These are phyloP conservation scores for Colletotrichum tropicale DNA, from an alignment of 2,329 filamentous ascomycete genomes.

Conservation along the genomic window DNA sequence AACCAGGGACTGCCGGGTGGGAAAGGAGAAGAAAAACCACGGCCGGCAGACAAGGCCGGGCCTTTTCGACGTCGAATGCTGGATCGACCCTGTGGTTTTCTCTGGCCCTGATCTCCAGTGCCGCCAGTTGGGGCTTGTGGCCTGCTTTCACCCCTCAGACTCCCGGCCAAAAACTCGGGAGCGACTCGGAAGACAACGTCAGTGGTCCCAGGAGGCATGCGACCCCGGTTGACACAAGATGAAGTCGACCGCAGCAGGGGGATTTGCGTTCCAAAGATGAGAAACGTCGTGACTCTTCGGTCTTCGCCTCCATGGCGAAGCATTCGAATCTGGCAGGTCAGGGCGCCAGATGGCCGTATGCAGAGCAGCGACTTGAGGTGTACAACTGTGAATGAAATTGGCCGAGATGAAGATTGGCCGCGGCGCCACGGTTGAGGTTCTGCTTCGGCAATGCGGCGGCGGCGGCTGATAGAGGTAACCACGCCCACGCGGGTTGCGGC, in stretches of 20 bases:
- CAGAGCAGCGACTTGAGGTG: not conserved
- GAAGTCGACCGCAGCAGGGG: conserved; percentile 10
- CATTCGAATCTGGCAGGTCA: conserved; percentile 6
- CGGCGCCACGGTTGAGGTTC: conserved; percentile 15
- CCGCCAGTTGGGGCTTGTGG: not conserved
- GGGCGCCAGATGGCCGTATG: not conserved
- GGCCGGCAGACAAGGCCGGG: not conserved
- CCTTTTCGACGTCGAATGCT: not conserved
- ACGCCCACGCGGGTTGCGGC: conserved; percentile 3
- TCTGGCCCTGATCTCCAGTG: conserved; percentile 1
- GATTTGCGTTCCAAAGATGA: conserved; percentile 5
- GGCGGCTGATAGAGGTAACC: not conserved
- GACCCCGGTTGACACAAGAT: conserved; percentile 8
- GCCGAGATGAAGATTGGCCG: conserved; percentile 14
- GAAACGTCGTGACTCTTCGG: conserved; percentile 2
- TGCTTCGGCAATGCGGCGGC: conserved; percentile 13
- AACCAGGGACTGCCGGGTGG: conserved; percentile 4
- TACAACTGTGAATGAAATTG: not conserved
- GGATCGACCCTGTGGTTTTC: not conserved
- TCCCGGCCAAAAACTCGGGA: conserved; percentile 3
- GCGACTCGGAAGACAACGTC: conserved; percentile 4
- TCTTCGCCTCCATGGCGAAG: conserved; percentile 2
- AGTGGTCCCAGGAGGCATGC: conserved; percentile 5
- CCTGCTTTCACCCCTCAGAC: conserved; percentile 2
- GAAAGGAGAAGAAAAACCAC: not conserved